Conservation (phyloP, 331 rosid genomes). For the Acacia pycnantha region DNA sequence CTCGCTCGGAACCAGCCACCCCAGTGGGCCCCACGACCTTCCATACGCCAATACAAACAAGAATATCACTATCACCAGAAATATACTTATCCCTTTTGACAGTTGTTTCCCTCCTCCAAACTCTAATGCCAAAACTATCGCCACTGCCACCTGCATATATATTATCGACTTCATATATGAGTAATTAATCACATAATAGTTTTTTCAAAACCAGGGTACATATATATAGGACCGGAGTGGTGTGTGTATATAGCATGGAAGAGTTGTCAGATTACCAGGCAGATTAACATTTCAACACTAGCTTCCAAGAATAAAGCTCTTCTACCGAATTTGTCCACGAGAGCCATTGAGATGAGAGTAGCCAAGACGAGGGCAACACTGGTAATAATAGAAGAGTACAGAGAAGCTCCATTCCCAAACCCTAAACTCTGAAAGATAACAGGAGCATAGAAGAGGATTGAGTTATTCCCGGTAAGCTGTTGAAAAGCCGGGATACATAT, state of each 20-base stretch:
- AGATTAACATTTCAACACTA: slow-evolving; percentile 70
- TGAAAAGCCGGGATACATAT: slow-evolving; percentile 82
- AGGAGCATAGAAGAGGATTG: slow-evolving; percentile 84
- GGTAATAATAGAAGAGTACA: slow-evolving; percentile 68
- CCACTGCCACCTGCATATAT: slow-evolving; percentile 49
- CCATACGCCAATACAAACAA: slow-evolving; percentile 79
- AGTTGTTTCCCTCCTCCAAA: slow-evolving; percentile 67
- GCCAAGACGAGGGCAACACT: slow-evolving; percentile 71
- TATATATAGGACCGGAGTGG: no score
- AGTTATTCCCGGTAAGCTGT: slow-evolving; percentile 84
- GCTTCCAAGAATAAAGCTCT: slow-evolving; percentile 84
- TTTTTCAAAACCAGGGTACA: neutral
- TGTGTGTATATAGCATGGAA: neutral
- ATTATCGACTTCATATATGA: neutral
- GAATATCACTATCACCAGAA: slow-evolving; percentile 66
- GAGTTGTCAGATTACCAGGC: slow-evolving; percentile 46
- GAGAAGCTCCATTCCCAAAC: slow-evolving; percentile 64
- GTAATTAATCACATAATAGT: neutral
- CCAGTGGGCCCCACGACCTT: slow-evolving; percentile 89
- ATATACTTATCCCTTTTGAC: slow-evolving; percentile 51
- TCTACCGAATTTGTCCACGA: slow-evolving; percentile 71
- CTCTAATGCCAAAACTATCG: slow-evolving; percentile 51
- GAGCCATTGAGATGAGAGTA: slow-evolving; percentile 64
- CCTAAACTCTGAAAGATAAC: slow-evolving; percentile 84
- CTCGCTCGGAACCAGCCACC: slow-evolving; percentile 89